Evolutionary conservation across 2,329 filamentous ascomycete species (phyloP).

Genomic region (Diaporthe citri): DNA sequence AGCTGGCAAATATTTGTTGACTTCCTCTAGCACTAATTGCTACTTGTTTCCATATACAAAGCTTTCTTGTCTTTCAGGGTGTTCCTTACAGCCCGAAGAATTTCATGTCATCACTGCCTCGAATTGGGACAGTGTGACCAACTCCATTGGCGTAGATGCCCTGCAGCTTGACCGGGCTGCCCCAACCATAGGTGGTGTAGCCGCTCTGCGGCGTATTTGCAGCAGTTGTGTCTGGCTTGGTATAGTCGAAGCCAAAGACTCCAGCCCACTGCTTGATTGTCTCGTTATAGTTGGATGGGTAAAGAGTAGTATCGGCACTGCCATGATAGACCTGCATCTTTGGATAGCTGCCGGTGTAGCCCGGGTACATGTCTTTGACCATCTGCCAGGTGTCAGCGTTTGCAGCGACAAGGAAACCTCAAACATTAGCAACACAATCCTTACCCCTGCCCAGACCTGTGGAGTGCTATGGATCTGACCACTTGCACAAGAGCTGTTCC

Average conservation of each 20-base stretch:
- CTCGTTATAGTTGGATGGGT: conserved; percentile 56
- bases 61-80: neutral
- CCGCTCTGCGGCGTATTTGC: conserved; percentile 52
- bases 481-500: conserved; percentile 67
- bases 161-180: conserved; percentile 48
- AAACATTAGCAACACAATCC: neutral
- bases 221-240: conserved; percentile 41
- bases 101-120: conserved; percentile 47
- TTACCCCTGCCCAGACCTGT: conserved; percentile 54
- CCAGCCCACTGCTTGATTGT: conserved; percentile 61
- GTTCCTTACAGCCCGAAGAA: conserved; percentile 49
- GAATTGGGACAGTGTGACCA: conserved; percentile 45
- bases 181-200: conserved; percentile 56
- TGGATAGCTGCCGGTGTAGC: conserved; percentile 58
- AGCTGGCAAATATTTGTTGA: neutral
- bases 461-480: conserved; percentile 60
- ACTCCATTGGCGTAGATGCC: conserved; percentile 50
- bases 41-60: neutral
- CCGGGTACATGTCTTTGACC: conserved; percentile 63
- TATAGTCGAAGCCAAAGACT: conserved; percentile 49
- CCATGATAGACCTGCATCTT: conserved; percentile 61
- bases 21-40: neutral
- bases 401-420: neutral
- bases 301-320: conserved; percentile 52
- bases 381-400: conserved; percentile 43